Evolutionary conservation across 2,329 filamentous ascomycete species (phyloP).

Genomic region (Zelopaecilomyces penicillatus): DNA sequence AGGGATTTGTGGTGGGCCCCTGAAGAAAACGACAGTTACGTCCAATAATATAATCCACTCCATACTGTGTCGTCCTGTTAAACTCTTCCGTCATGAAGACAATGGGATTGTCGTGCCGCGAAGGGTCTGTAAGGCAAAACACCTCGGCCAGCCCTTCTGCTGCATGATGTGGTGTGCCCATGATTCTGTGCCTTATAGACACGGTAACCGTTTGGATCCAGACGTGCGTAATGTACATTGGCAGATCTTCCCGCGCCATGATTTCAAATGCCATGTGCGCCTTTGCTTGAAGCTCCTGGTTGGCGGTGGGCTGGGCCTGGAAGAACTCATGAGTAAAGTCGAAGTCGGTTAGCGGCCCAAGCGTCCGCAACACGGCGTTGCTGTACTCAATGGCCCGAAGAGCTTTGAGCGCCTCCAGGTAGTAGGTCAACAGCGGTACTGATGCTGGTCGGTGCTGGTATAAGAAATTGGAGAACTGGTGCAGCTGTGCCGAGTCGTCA

Average conservation of each 20-base stretch:
- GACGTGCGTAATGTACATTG: constrained; percentile 60
- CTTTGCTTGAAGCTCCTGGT: constrained; percentile 51
- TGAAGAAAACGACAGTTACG: constrained; percentile 74
- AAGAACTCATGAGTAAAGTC: constrained; percentile 10
- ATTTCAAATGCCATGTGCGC: constrained; percentile 54
- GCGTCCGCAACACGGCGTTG: constrained; percentile 39
- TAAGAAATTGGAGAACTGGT: constrained; percentile 60
- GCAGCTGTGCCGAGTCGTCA: constrained; percentile 51
- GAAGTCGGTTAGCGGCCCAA: constrained; percentile 7
- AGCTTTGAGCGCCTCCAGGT: constrained; percentile 63
- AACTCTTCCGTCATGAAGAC: constrained; percentile 72
- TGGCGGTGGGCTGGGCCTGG: constrained; percentile 34
- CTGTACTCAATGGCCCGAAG: constrained; percentile 62
- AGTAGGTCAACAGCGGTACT: constrained; percentile 59
- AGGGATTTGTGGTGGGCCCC: constrained; percentile 59
- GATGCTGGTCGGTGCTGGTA: constrained; percentile 51
- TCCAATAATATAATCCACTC: constrained; percentile 56
- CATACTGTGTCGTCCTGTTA: constrained; percentile 64
- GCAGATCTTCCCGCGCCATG: constrained; percentile 58
- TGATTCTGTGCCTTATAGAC: constrained; percentile 58
- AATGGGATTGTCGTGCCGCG: constrained; percentile 62
- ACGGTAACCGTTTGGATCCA: constrained; percentile 60
- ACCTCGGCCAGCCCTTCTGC: constrained; percentile 68
- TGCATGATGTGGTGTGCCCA: constrained; percentile 57
- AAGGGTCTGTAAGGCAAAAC: constrained; percentile 68